These are phyloP conservation scores for Colletotrichum eleusines DNA, from an alignment of 2,329 filamentous ascomycete species.

Conservation along the genomic window DNA sequence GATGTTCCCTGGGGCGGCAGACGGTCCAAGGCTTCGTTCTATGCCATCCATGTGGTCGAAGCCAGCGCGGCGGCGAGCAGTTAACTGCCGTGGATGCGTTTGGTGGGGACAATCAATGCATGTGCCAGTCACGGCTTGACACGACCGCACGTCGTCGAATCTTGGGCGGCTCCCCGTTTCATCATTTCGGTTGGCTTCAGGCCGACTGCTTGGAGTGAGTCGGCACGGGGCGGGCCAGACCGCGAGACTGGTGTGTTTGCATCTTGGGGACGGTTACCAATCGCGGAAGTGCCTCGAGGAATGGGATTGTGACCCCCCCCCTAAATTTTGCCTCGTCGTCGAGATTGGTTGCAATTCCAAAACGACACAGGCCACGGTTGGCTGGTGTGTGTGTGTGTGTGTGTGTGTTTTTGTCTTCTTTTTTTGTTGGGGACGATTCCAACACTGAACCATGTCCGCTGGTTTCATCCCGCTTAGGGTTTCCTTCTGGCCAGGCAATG, in stretches of 20 bases:
- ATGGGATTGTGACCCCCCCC: neutral
- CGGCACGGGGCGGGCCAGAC: constrained; percentile 7
- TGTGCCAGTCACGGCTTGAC: constrained; percentile 31
- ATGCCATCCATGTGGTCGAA: constrained; percentile 1
- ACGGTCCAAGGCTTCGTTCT: neutral
- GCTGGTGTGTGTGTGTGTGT: too few species aligned
- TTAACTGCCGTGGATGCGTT: constrained; percentile 19
- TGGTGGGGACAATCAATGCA: too few species aligned
- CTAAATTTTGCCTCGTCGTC: neutral
- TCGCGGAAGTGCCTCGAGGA: constrained; percentile 8
- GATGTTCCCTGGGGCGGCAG: too few species aligned
- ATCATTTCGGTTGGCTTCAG: constrained; percentile 25
- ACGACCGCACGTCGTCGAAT: constrained; percentile 37
- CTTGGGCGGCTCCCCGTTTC: constrained; percentile 26
- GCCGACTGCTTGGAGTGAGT: constrained; percentile 7
- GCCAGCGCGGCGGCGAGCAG: neutral
- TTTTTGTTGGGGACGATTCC: constrained; percentile 18
- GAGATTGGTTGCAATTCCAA: constrained; percentile 2
- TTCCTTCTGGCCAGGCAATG: constrained; percentile 17
- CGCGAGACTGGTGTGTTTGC: neutral
- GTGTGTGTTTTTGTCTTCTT: too few species aligned
- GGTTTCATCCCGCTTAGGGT: constrained; percentile 25
- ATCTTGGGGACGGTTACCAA: constrained; percentile 5
- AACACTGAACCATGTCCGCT: constrained; percentile 15
- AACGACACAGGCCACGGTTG: constrained; percentile 9